A percentile compares a stretch with the other conserved stretches of the same genome.
Evolutionary conservation across 805 yeast species (phyloP).

Genomic region (Suhomyces emberorum): DNA sequence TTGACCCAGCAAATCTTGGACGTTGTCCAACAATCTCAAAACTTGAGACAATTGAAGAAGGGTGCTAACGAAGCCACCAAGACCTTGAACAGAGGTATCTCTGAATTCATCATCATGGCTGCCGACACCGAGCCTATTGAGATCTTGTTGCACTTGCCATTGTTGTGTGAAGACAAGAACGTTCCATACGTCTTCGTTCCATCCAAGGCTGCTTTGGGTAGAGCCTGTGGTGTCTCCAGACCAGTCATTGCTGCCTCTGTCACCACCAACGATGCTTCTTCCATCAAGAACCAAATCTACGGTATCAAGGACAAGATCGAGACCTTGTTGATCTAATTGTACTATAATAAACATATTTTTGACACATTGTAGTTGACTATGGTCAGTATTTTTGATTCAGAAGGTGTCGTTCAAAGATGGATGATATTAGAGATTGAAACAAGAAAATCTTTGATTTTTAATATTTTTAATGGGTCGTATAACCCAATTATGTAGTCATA

Average conservation of each 20-base stretch:
- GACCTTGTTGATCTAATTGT: constrained; percentile 85
- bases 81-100: constrained; percentile 98
- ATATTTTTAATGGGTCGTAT: no score
- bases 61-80: constrained; percentile 99
- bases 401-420: no score
- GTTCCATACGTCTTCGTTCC: constrained; percentile 99
- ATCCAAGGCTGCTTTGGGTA: constrained; percentile 96
- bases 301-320: constrained; percentile 99
- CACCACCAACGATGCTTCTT: constrained; percentile 97
- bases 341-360: no score
- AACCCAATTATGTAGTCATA: no score
- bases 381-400: no score
- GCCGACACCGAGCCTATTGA: constrained; percentile 99
- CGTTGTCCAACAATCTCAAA: constrained; percentile 96
- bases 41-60: constrained; percentile 96
- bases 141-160: constrained; percentile 94
- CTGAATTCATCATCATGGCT: constrained; percentile 99
- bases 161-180: constrained; percentile 98
- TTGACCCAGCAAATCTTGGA: constrained; percentile 96
- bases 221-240: constrained; percentile 99
- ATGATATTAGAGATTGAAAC: no score
- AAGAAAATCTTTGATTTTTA: no score
- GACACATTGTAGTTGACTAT: no score
- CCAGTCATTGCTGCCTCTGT: constrained; percentile 98
- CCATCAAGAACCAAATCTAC: constrained; percentile 95